Evolutionary conservation across 208 protist species (phyloP).

Genomic region (Crithidia expoeki): DNA sequence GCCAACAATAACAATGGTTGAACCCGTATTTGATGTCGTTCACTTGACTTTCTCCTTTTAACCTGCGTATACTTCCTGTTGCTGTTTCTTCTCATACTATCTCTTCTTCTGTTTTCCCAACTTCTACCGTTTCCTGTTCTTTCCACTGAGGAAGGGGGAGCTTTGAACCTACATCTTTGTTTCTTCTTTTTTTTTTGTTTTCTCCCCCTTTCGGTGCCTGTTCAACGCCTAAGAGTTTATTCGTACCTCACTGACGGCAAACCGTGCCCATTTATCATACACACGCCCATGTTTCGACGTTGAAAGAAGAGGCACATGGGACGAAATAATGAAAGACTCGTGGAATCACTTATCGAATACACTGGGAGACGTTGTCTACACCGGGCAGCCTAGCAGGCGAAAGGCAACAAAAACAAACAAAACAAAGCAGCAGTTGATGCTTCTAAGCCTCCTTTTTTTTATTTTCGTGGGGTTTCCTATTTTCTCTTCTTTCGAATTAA

Average conservation of each 20-base stretch:
- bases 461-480: too few species aligned
- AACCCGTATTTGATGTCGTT: constrained; percentile 1
- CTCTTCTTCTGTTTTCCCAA: neutral
- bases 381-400: too few species aligned
- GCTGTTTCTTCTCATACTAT: neutral
- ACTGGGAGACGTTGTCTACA: too few species aligned
- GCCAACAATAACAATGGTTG: neutral
- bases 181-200: constrained; percentile 7
- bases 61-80: neutral
- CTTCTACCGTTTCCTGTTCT: neutral
- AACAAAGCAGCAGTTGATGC: too few species aligned
- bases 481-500: too few species aligned
- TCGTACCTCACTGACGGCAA: too few species aligned
- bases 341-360: too few species aligned
- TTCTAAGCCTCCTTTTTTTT: neutral
- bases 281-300: too few species aligned
- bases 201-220: constrained; percentile 9
- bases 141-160: neutral
- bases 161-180: neutral
- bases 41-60: constrained; percentile 5
- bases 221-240: too few species aligned
- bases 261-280: too few species aligned
- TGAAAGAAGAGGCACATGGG: too few species aligned
- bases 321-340: too few species aligned
- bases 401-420: neutral